Evolutionary conservation across 2,329 filamentous ascomycete genomes (phyloP).

Genomic region (Neofusicoccum sp.): DNA sequence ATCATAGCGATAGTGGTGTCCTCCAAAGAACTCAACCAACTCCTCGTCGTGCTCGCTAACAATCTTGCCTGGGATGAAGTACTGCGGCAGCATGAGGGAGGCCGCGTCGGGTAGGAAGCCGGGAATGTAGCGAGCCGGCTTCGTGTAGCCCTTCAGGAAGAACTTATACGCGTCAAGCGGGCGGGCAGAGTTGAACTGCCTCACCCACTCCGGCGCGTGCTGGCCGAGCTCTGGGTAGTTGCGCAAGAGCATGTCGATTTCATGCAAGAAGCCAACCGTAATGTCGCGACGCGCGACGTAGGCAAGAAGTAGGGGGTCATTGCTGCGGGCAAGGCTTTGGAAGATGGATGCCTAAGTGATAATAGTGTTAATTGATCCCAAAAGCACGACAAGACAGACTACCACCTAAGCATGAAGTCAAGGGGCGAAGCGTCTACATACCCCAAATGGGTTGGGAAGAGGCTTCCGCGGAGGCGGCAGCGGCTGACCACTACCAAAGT

Average conservation of each 20-base stretch:
- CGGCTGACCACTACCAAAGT: slow-evolving; percentile 1
- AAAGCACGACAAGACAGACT: neutral
- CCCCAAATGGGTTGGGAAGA: neutral
- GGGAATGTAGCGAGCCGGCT: slow-evolving; percentile 27
- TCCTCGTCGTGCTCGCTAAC: slow-evolving; percentile 24
- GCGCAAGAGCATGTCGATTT: slow-evolving; percentile 28
- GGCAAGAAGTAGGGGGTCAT: slow-evolving; percentile 22
- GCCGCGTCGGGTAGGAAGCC: slow-evolving; percentile 22
- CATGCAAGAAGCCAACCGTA: slow-evolving; percentile 25
- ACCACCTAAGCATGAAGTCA: neutral
- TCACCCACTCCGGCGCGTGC: slow-evolving; percentile 21
- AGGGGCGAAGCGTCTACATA: neutral
- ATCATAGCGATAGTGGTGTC: slow-evolving; percentile 26
- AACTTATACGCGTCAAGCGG: slow-evolving; percentile 27
- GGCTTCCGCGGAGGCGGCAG: neutral
- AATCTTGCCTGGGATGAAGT: slow-evolving; percentile 21
- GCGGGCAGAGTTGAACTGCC: slow-evolving; percentile 20
- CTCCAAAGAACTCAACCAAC: slow-evolving; percentile 27
- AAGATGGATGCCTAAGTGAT: neutral
- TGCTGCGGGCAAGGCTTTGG: slow-evolving; percentile 21
- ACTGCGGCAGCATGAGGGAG: slow-evolving; percentile 20
- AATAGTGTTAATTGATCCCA: neutral
- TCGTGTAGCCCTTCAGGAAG: slow-evolving; percentile 30
- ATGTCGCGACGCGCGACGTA: slow-evolving; percentile 25
- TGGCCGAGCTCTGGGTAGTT: slow-evolving; percentile 25